Percentiles rank a stretch among this genome's conserved stretches.
These are phyloP conservation scores for Guadua angustifolia DNA, from an alignment of 176 grass and related monocot genomes.

Conservation along the genomic window DNA sequence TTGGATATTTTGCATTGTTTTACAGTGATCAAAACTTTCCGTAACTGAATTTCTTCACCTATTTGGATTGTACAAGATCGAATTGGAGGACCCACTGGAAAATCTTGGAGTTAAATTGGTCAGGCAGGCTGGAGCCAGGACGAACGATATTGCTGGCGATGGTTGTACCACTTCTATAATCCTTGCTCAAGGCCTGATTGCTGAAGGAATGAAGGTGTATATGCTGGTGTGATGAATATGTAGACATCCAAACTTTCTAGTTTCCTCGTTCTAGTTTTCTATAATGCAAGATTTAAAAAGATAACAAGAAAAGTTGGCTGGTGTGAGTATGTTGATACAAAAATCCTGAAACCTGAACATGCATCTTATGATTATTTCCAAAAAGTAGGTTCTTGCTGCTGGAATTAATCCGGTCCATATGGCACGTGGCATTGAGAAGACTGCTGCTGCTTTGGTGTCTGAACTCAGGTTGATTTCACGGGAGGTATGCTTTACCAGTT, in stretches of 20 bases:
- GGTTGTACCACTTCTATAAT: constrained; percentile 93
- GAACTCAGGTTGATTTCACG: constrained; percentile 84
- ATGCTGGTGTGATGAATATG: not conserved
- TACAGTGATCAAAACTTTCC: not conserved
- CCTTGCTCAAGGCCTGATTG: constrained; percentile 88
- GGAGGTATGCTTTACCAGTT: constrained; percentile 55
- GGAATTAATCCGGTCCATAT: constrained; percentile 93
- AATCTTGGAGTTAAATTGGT: constrained; percentile 96
- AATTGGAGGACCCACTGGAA: constrained; percentile 88
- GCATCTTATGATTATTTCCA: constrained; percentile 45
- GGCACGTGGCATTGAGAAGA: constrained; percentile 85
- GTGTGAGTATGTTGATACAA: not conserved
- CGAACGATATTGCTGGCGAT: constrained; percentile 86
- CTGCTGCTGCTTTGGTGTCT: constrained; percentile 70
- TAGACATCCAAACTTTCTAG: not conserved
- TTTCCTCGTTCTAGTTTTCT: constrained; percentile 29
- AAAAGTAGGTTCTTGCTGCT: constrained; percentile 89
- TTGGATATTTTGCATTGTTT: not conserved
- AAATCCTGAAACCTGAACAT: constrained; percentile 5
- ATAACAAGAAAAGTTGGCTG: not conserved
- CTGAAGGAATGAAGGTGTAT: constrained; percentile 89
- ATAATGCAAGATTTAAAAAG: not conserved
- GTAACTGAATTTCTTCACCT: not conserved
- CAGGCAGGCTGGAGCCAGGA: constrained; percentile 86
- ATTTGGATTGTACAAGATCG: constrained; percentile 60